phyloP scores from a whole-genome alignment of 2,329 filamentous ascomycete genomes.

The Curvularia sp. region DNA sequence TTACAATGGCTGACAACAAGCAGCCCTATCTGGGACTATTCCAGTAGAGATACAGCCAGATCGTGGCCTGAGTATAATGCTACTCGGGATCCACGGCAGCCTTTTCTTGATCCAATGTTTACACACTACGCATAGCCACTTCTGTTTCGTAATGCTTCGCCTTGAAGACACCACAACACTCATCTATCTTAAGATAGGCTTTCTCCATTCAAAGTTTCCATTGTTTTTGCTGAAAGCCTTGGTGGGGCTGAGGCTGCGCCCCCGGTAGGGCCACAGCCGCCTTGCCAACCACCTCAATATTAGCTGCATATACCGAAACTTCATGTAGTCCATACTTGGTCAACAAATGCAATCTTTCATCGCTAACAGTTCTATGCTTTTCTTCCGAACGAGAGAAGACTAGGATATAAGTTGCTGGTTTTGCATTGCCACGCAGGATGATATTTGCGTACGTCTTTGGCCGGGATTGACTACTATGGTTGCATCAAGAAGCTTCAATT shows the following conservation, averaged over 20 bases:
- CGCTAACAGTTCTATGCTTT: not conserved
- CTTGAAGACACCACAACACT: too few relatives aligned
- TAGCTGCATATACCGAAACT: not conserved
- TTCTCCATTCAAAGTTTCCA: too few relatives aligned
- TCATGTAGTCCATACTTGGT: too few relatives aligned
- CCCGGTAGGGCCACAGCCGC: too few relatives aligned
- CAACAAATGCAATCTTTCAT: too few relatives aligned
- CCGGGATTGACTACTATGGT: not conserved
- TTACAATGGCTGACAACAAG: not conserved
- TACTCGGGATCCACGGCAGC: slow-evolving; percentile 14
- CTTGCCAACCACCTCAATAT: not conserved
- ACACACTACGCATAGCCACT: not conserved
- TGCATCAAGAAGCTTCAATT: not conserved
- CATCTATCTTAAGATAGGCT: too few relatives aligned
- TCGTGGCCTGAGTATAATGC: slow-evolving; percentile 18
- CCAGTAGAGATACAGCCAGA: not conserved
- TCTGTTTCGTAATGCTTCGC: not conserved
- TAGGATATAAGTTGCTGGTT: too few relatives aligned
- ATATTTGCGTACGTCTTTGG: not conserved
- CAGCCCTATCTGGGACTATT: slow-evolving; percentile 9
- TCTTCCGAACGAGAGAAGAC: too few relatives aligned
- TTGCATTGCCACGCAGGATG: not conserved
- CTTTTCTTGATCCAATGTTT: slow-evolving; percentile 2
- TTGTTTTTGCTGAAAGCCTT: too few relatives aligned
- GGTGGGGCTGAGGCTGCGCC: too few relatives aligned